Percentiles rank a stretch among this genome's conserved stretches.
Conservation (phyloP, 768 basidiomycete species). For the Mycena vulgaris region DNA sequence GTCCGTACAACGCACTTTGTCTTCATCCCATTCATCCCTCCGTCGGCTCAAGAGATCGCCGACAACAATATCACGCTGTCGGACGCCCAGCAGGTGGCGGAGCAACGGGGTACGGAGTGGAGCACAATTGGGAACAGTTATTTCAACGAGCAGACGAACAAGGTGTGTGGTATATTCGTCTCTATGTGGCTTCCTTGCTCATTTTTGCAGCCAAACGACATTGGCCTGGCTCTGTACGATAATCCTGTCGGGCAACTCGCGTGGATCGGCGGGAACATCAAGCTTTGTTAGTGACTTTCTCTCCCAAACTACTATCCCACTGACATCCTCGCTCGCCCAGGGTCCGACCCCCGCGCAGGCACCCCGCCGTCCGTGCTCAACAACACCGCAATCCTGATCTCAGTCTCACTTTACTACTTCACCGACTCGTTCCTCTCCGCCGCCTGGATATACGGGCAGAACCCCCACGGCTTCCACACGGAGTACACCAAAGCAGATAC, state of each 20-base stretch:
- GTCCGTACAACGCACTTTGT: constrained; percentile 18
- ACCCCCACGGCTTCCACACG: no score
- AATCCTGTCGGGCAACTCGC: neutral
- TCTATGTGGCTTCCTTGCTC: neutral
- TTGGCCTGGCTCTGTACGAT: constrained; percentile 3
- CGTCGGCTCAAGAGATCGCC: neutral
- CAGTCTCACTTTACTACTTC: neutral
- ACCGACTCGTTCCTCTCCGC: no score
- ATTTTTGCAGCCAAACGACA: constrained; percentile 4
- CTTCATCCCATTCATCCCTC: neutral
- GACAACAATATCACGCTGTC: neutral
- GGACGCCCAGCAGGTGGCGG: neutral
- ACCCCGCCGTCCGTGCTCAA: neutral
- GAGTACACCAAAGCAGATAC: neutral
- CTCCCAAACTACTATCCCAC: no score
- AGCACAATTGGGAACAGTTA: neutral
- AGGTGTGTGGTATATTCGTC: neutral
- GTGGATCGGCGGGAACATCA: no score
- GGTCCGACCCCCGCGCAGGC: no score
- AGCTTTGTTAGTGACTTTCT: no score
- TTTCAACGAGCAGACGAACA: neutral
- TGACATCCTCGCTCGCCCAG: no score
- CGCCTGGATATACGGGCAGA: no score
- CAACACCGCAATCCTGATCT: neutral
- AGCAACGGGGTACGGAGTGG: neutral